phyloP scores from a whole-genome alignment of 768 basidiomycete species.

The Russula sp. region DNA sequence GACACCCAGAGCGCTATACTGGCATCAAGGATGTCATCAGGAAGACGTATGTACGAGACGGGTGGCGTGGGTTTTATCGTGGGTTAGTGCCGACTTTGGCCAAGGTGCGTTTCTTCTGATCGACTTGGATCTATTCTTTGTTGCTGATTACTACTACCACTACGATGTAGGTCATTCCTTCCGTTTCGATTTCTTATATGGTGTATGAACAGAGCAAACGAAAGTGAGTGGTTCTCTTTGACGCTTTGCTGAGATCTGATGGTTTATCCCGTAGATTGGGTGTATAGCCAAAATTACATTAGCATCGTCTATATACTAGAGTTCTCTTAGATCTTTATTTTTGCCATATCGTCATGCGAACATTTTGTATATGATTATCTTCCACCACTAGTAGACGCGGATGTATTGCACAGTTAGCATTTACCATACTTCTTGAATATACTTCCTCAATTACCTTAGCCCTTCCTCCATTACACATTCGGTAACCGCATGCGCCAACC shows the following conservation, averaged over 20 bases:
- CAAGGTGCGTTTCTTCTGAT: constrained; percentile 52
- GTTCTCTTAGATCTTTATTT: constrained; percentile 10
- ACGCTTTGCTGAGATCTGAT: background rate
- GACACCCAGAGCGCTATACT: constrained; percentile 87
- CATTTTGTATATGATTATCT: constrained; percentile 14
- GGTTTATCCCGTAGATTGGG: constrained; percentile 13
- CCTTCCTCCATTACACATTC: background rate
- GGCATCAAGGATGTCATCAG: constrained; percentile 82
- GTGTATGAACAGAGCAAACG: constrained; percentile 88
- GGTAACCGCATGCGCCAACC: background rate
- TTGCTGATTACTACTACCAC: background rate
- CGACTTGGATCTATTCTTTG: background rate
- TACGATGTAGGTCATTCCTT: constrained; percentile 74
- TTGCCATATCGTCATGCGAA: constrained; percentile 4
- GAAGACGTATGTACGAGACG: constrained; percentile 80
- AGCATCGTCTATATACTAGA: constrained; percentile 14
- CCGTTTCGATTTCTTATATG: constrained; percentile 95
- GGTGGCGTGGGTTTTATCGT: constrained; percentile 93
- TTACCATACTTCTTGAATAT: background rate
- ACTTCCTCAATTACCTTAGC: constrained; percentile 6
- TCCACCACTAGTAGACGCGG: constrained; percentile 2
- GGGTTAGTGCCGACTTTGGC: constrained; percentile 90
- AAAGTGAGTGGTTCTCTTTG: constrained; percentile 46
- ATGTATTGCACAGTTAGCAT: background rate
- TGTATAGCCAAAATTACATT: constrained; percentile 23